These are phyloP conservation scores for Sonneratia caseolaris DNA, from an alignment of 345 rosid species.

Conservation along the genomic window DNA sequence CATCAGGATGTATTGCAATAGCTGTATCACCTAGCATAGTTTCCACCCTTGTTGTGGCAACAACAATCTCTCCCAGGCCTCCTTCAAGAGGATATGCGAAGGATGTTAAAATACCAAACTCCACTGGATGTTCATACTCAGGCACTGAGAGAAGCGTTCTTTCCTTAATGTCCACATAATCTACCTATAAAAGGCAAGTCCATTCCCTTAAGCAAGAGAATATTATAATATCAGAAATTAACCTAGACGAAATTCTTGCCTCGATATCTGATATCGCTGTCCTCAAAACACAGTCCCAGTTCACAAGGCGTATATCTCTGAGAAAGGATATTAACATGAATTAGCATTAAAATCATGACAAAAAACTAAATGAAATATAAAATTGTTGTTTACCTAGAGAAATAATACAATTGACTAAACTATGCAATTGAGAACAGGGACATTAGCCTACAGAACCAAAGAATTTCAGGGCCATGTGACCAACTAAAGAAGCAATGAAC, in stretches of 20 bases:
- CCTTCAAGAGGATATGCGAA: slow-evolving; percentile 88
- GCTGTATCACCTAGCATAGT: slow-evolving; percentile 99
- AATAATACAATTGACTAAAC: neutral
- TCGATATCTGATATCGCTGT: slow-evolving; percentile 91
- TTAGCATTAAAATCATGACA: neutral
- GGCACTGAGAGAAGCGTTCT: slow-evolving; percentile 56
- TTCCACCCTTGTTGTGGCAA: slow-evolving; percentile 96
- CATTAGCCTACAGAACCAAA: neutral
- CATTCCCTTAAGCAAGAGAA: slow-evolving; percentile 7
- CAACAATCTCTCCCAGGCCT: slow-evolving; percentile 75
- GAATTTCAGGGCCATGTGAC: neutral
- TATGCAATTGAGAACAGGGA: neutral
- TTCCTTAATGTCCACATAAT: slow-evolving; percentile 65
- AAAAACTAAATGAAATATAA: slow-evolving; percentile 3
- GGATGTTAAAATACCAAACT: slow-evolving; percentile 83
- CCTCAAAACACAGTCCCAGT: slow-evolving; percentile 80
- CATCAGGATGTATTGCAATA: slow-evolving; percentile 87
- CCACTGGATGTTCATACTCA: slow-evolving; percentile 74
- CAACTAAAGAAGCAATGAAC: neutral
- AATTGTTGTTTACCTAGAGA: neutral
- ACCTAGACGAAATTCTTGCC: slow-evolving; percentile 24
- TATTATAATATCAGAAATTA: neutral
- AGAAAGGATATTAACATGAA: slow-evolving; percentile 3
- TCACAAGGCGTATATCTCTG: slow-evolving; percentile 79
- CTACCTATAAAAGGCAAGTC: slow-evolving; percentile 49